A percentile compares a stretch with the other conserved stretches of the same genome.
Evolutionary conservation across 129 eudicot genomes (phyloP).

Genomic region (Flaveria robusta): DNA sequence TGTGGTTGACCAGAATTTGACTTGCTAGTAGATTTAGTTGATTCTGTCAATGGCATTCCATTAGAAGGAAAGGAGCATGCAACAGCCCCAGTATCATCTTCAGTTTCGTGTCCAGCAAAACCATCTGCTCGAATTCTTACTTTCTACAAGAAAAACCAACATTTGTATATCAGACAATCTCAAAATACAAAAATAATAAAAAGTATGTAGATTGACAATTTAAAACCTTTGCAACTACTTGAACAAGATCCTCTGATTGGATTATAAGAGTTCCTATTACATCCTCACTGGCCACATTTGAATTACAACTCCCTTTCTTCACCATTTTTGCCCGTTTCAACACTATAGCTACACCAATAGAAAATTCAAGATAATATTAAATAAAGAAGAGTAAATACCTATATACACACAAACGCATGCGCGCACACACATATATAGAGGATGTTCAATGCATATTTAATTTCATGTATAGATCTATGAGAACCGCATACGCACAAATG

Average conservation of each 20-base stretch:
- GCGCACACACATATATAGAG: background rate
- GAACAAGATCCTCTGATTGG: slow-evolving; percentile 78
- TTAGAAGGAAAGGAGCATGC: slow-evolving; percentile 35
- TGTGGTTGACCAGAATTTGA: slow-evolving; percentile 37
- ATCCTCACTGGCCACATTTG: slow-evolving; percentile 59
- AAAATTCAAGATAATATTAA: background rate
- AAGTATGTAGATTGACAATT: background rate
- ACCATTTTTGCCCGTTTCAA: slow-evolving; percentile 80
- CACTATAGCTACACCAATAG: slow-evolving; percentile 58
- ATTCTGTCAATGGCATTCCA: slow-evolving; percentile 31
- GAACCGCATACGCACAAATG: background rate
- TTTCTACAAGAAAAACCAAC: slow-evolving; percentile 42
- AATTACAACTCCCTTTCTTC: slow-evolving; percentile 67
- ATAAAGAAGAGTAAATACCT: background rate
- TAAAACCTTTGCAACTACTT: slow-evolving; percentile 86
- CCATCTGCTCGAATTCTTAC: slow-evolving; percentile 52
- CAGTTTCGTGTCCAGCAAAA: slow-evolving; percentile 39
- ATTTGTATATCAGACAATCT: background rate
- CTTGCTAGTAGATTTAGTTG: slow-evolving; percentile 33
- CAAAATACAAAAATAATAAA: background rate
- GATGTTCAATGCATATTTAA: background rate
- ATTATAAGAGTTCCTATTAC: slow-evolving; percentile 73
- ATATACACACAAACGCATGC: background rate
- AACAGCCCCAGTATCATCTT: slow-evolving; percentile 44
- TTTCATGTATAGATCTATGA: background rate